A percentile compares a stretch with the other conserved stretches of the same genome.
Conservation (phyloP, 139 green algal genomes). For the Pseudopediastrum boryanum region DNA sequence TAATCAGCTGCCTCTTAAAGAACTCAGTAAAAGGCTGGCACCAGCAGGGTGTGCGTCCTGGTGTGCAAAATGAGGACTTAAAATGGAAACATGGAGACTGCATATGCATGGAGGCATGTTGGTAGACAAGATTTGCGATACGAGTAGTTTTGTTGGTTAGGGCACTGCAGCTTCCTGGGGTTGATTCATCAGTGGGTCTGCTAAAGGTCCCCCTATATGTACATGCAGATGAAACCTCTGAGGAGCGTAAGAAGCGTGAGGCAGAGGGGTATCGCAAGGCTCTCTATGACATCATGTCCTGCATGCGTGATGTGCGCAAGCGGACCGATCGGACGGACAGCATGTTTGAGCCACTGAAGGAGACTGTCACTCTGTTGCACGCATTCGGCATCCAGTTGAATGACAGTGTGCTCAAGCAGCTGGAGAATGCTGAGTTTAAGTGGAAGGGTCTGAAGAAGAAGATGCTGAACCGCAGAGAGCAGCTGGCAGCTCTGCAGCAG, state of each 20-base stretch:
- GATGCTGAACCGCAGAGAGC: constrained; percentile 83
- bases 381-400: constrained; percentile 70
- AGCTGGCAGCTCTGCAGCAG: constrained; percentile 78
- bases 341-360: constrained; percentile 87
- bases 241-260: constrained; percentile 41
- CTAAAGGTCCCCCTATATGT: no score
- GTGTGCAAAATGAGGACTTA: no score
- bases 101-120: no score
- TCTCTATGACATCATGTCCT: constrained; percentile 85
- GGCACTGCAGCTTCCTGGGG: no score
- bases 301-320: constrained; percentile 87
- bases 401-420: constrained; percentile 59
- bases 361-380: constrained; percentile 75
- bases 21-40: no score
- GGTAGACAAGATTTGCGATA: no score
- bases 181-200: no score
- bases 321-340: constrained; percentile 74
- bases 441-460: constrained; percentile 84
- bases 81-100: no score
- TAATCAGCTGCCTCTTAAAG: no score
- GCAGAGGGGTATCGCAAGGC: constrained; percentile 55
- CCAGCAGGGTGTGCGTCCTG: no score
- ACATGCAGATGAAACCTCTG: neutral
- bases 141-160: no score
- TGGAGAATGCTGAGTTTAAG: constrained; percentile 71